These are phyloP conservation scores for Cardiospermum halicacabum DNA, from an alignment of 345 rosid genomes.

Conservation along the genomic window DNA sequence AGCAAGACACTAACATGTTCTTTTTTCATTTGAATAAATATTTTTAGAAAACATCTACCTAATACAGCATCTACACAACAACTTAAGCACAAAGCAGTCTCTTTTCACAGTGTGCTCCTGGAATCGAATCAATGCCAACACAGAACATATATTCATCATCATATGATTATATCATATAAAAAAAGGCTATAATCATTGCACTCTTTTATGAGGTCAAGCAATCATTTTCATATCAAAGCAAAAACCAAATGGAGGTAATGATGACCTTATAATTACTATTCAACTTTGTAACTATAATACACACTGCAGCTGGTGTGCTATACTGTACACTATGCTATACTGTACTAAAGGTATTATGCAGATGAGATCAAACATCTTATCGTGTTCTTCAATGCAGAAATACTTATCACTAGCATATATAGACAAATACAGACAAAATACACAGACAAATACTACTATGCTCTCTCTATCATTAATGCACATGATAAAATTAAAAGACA, in stretches of 20 bases:
- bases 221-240: not conserved
- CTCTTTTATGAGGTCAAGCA: not conserved
- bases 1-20: not conserved
- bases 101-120: not conserved
- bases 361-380: not conserved
- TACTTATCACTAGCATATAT: too few relatives aligned
- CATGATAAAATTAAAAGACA: too few relatives aligned
- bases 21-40: not conserved
- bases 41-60: not conserved
- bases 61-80: not conserved
- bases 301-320: not conserved
- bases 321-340: not conserved
- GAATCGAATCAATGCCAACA: constrained; percentile 3
- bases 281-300: not conserved
- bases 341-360: not conserved
- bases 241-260: not conserved
- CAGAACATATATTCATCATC: not conserved
- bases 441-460: too few relatives aligned
- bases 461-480: too few relatives aligned
- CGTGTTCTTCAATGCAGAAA: not conserved
- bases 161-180: not conserved
- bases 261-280: not conserved
- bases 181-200: not conserved
- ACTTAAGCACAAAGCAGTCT: not conserved
- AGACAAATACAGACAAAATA: too few relatives aligned